phyloP scores from a whole-genome alignment of 306 rosid genomes.

The Neltuma alba region DNA sequence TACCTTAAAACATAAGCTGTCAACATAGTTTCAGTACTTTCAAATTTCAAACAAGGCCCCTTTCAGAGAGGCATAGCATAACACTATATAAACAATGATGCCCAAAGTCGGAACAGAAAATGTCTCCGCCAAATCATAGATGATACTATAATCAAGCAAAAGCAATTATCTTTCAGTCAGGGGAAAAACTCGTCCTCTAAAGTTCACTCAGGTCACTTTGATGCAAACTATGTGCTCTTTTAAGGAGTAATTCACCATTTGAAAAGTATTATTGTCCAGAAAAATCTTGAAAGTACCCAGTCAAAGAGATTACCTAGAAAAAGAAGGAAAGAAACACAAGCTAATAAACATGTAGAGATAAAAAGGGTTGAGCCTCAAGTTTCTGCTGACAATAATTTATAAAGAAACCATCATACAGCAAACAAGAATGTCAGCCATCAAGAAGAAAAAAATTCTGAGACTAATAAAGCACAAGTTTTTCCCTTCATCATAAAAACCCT shows the following conservation, averaged over 20 bases:
- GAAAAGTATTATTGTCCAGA: not conserved
- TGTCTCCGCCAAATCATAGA: constrained; percentile 6
- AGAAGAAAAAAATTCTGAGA: not conserved
- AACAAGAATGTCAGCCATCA: constrained; percentile 2
- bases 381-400: constrained; percentile 8
- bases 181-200: not conserved
- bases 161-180: not conserved
- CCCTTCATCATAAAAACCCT: constrained; percentile 14
- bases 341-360: constrained; percentile 8
- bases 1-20: constrained; percentile 22
- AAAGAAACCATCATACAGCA: constrained; percentile 14
- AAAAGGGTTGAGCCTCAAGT: not conserved
- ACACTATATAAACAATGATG: not conserved
- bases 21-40: constrained; percentile 5
- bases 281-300: constrained; percentile 4
- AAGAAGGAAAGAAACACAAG: not conserved
- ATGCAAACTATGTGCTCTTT: constrained; percentile 14
- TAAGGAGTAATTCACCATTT: not conserved
- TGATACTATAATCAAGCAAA: not conserved
- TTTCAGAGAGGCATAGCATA: constrained; percentile 4
- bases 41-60: constrained; percentile 10
- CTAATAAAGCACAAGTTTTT: constrained; percentile 22
- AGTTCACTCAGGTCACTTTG: constrained; percentile 5
- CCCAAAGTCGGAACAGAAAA: constrained; percentile 6
- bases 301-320: not conserved